Evolutionary conservation across 208 protist genomes (phyloP).

Genomic region (Herpetomonas samuelpessoai): DNA sequence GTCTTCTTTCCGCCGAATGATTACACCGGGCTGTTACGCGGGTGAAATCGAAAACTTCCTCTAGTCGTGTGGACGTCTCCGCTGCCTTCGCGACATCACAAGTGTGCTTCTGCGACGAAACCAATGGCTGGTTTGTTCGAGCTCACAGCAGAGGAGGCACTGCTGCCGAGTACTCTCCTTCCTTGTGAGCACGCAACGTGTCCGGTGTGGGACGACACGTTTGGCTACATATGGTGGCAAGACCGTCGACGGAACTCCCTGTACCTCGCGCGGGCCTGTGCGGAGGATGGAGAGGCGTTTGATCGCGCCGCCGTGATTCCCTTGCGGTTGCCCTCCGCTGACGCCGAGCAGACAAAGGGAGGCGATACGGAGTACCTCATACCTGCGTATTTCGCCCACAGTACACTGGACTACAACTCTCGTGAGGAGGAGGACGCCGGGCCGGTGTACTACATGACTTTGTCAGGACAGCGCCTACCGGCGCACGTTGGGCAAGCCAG

Average conservation of each 20-base stretch:
- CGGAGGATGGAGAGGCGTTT: conserved; percentile 9
- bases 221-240: conserved; percentile 26
- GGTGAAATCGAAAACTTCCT: no score
- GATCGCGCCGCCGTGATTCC: conserved; percentile 24
- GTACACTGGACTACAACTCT: not conserved
- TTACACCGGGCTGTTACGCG: no score
- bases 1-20: no score
- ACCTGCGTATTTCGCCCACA: not conserved
- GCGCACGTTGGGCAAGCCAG: no score
- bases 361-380: no score
- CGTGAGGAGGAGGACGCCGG: not conserved
- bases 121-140: conserved; percentile 23
- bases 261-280: conserved; percentile 15
- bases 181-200: conserved; percentile 13
- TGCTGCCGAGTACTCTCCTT: conserved; percentile 10
- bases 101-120: not conserved
- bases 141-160: conserved; percentile 19
- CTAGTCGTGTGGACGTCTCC: no score
- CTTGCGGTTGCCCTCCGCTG: conserved; percentile 10
- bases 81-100: not conserved
- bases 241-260: conserved; percentile 20
- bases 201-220: conserved; percentile 25
- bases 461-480: no score
- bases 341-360: no score
- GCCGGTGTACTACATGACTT: not conserved